These are phyloP conservation scores for Ustilago loliicola DNA, from an alignment of 1,284 basidiomycete genomes.

Conservation along the genomic window DNA sequence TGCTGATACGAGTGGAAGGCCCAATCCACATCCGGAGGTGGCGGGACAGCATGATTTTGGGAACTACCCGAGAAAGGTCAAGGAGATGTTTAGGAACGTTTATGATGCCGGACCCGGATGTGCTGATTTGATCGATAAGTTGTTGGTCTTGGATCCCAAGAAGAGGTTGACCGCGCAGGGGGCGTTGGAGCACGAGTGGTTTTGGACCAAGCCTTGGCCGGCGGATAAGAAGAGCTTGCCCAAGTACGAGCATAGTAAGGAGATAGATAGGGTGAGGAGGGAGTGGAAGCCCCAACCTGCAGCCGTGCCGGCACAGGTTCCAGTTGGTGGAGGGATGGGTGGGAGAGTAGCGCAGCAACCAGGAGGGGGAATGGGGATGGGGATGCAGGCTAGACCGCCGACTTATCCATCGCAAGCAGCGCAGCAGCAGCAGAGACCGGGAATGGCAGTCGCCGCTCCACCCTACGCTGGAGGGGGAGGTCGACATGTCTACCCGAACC, in stretches of 20 bases:
- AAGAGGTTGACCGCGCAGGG: constrained; percentile 64
- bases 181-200: constrained; percentile 67
- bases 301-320: not conserved
- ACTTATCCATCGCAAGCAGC: not conserved
- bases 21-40: constrained; percentile 54
- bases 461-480: not conserved
- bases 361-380: not conserved
- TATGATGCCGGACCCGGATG: constrained; percentile 55
- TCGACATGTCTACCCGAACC: constrained; percentile 14
- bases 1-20: constrained; percentile 62
- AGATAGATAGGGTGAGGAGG: constrained; percentile 61
- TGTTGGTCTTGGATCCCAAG: constrained; percentile 65
- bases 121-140: constrained; percentile 66
- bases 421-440: not conserved
- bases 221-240: constrained; percentile 66
- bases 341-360: not conserved
- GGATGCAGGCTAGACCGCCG: not conserved
- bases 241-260: constrained; percentile 67
- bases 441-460: not conserved
- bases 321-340: not conserved
- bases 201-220: constrained; percentile 66
- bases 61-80: constrained; percentile 45
- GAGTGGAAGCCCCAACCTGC: constrained; percentile 43
- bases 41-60: constrained; percentile 64
- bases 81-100: constrained; percentile 50